phyloP scores from a whole-genome alignment of 257 asterid species.

The Lavandula angustifolia region DNA sequence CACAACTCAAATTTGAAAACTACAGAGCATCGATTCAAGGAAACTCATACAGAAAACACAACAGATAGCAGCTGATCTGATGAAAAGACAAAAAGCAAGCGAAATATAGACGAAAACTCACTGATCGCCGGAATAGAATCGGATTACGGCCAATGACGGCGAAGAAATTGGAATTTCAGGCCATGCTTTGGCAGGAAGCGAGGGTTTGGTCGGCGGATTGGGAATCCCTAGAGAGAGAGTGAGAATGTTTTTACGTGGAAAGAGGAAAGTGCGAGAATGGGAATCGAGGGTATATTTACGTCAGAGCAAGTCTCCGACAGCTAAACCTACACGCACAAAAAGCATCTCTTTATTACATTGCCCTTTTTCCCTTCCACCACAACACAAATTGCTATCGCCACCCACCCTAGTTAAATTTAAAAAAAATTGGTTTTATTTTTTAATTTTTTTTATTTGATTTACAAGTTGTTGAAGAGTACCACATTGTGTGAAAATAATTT shows the following conservation, averaged over 20 bases:
- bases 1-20: constrained; percentile 16
- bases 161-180: constrained; percentile 27
- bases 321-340: constrained; percentile 36
- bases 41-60: not conserved
- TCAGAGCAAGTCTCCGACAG: constrained; percentile 33
- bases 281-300: constrained; percentile 12
- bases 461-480: no score
- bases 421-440: no score
- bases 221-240: constrained; percentile 43
- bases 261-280: constrained; percentile 26
- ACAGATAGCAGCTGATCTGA: constrained; percentile 22
- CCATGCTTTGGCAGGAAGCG: constrained; percentile 27
- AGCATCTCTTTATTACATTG: constrained; percentile 23
- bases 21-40: not conserved
- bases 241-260: constrained; percentile 30
- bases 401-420: no score
- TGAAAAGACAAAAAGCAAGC: not conserved
- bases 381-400: constrained; percentile 6
- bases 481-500: no score
- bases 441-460: no score
- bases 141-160: constrained; percentile 29
- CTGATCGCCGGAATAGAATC: constrained; percentile 29
- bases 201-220: constrained; percentile 32
- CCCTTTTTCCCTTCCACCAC: constrained; percentile 27
- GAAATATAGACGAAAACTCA: constrained; percentile 7